A percentile compares a stretch with the other conserved stretches of the same genome.
These are phyloP conservation scores for Veloboletus limbatus DNA, from an alignment of 1,284 basidiomycete genomes.

Conservation along the genomic window DNA sequence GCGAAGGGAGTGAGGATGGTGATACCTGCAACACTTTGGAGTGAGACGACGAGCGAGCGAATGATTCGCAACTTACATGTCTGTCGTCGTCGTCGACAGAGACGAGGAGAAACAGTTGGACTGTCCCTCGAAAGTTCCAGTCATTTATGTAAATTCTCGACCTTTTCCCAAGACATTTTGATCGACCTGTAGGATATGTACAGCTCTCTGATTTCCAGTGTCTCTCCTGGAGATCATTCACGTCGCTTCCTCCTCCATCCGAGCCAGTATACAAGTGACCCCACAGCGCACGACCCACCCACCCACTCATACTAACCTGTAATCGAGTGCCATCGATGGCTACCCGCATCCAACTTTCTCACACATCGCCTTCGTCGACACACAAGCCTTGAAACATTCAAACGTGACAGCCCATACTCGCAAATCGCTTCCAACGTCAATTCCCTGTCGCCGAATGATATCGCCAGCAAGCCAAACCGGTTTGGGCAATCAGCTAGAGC, in stretches of 20 bases:
- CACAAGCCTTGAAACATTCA: constrained; percentile 17
- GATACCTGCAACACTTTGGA: constrained; percentile 16
- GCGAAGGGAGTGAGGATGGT: constrained; percentile 22
- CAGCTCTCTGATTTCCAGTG: no score
- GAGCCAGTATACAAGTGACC: no score
- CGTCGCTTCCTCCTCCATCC: no score
- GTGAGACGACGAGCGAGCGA: background rate
- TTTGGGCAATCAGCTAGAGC: no score
- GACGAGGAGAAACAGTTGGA: background rate
- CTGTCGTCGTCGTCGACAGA: background rate
- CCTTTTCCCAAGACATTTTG: constrained; percentile 23
- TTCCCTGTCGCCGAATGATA: background rate
- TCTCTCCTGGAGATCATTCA: no score
- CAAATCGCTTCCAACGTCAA: background rate
- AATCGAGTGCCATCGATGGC: no score
- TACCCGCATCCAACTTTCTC: background rate
- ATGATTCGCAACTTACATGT: constrained; percentile 26
- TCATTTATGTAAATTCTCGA: constrained; percentile 29
- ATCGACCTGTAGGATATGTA: constrained; percentile 21
- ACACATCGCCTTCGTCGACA: constrained; percentile 15
- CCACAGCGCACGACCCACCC: no score
- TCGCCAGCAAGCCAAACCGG: no score
- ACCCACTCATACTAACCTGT: no score
- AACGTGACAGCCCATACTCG: constrained; percentile 1
- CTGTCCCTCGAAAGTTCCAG: background rate